These are phyloP conservation scores for Sonneratia caseolaris DNA, from an alignment of 345 rosid genomes.

Conservation along the genomic window DNA sequence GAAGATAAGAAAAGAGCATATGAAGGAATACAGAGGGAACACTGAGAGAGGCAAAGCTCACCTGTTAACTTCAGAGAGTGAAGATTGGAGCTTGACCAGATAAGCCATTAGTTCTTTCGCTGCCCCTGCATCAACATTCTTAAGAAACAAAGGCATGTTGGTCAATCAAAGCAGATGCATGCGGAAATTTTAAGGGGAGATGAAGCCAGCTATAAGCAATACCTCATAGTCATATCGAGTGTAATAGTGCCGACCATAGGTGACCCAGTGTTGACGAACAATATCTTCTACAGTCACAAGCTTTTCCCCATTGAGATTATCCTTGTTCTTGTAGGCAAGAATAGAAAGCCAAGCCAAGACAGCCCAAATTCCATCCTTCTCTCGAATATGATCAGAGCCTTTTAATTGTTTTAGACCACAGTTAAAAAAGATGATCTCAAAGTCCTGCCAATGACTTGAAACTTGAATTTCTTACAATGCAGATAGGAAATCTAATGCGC, in stretches of 20 bases:
- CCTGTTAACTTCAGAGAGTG: constrained; percentile 70
- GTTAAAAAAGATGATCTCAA: neutral
- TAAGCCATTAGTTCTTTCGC: constrained; percentile 86
- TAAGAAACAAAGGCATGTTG: constrained; percentile 16
- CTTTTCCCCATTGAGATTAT: constrained; percentile 46
- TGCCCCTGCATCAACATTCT: constrained; percentile 93
- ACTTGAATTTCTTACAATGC: neutral
- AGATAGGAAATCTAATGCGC: constrained; percentile 6
- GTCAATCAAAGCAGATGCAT: neutral
- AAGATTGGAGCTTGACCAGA: constrained; percentile 74
- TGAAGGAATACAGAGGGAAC: neutral
- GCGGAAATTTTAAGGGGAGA: neutral
- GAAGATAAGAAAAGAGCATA: neutral
- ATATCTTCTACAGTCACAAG: constrained; percentile 91
- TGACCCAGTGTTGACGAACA: constrained; percentile 82
- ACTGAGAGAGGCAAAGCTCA: constrained; percentile 16
- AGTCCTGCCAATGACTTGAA: neutral
- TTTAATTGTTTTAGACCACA: neutral
- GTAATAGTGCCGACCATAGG: constrained; percentile 92
- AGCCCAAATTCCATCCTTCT: constrained; percentile 99
- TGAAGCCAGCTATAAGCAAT: neutral
- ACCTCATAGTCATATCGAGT: constrained; percentile 99
- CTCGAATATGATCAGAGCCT: constrained; percentile 97
- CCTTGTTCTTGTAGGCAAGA: constrained; percentile 80
- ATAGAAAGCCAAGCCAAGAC: constrained; percentile 98